phyloP scores from a whole-genome alignment of 495 filamentous ascomycete genomes.

The Podospora australis region DNA sequence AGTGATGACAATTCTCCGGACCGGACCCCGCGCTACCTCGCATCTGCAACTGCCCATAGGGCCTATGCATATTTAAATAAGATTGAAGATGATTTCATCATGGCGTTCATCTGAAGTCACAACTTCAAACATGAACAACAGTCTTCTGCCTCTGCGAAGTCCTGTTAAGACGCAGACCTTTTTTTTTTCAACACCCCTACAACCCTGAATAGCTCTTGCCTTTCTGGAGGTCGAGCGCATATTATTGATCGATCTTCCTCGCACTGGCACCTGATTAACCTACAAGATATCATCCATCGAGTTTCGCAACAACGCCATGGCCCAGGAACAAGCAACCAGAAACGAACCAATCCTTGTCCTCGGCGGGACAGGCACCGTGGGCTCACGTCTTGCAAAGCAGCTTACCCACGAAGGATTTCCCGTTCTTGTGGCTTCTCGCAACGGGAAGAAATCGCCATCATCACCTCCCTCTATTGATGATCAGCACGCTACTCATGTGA shows the following conservation, averaged over 20 bases:
- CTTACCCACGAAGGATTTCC: constrained; percentile 24
- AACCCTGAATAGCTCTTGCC: not conserved
- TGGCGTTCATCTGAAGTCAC: constrained; percentile 1
- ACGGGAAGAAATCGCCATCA: constrained; percentile 5
- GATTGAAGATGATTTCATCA: constrained; percentile 2
- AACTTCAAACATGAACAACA: not conserved
- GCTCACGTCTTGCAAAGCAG: constrained; percentile 34
- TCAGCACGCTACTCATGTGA: too few relatives aligned
- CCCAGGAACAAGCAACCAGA: too few relatives aligned
- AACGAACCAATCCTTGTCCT: constrained; percentile 34
- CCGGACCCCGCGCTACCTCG: too few relatives aligned
- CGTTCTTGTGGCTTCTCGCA: constrained; percentile 37
- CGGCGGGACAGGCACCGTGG: constrained; percentile 45
- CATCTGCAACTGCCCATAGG: too few relatives aligned
- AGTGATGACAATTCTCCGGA: too few relatives aligned
- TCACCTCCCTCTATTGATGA: too few relatives aligned
- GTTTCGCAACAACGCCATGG: too few relatives aligned
- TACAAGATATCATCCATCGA: constrained; percentile 1
- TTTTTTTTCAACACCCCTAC: not conserved
- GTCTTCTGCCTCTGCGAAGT: too few relatives aligned
- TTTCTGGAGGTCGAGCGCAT: not conserved
- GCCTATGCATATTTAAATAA: too few relatives aligned
- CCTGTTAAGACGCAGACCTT: not conserved
- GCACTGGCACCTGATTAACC: not conserved
- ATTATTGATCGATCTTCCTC: not conserved